Conservation (phyloP, 1,284 basidiomycete species). For the Dichomitus squalens region DNA sequence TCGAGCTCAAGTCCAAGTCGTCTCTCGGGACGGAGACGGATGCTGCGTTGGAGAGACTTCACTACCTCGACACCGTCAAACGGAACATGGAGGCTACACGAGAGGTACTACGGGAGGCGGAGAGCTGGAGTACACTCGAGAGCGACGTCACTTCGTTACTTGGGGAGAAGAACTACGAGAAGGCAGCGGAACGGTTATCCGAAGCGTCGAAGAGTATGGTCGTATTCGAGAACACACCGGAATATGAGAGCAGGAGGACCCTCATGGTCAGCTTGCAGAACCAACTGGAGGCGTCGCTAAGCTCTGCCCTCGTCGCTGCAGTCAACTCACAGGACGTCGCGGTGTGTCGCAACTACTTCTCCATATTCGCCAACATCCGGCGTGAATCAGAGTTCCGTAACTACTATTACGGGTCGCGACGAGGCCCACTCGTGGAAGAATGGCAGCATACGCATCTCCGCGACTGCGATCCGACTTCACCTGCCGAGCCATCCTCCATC, state of each 20-base stretch:
- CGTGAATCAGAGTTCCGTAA: constrained; percentile 88
- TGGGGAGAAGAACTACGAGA: constrained; percentile 75
- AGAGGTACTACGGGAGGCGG: constrained; percentile 86
- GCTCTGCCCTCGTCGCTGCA: constrained; percentile 82
- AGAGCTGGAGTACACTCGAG: constrained; percentile 93
- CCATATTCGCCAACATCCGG: constrained; percentile 88
- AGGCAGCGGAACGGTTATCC: constrained; percentile 85
- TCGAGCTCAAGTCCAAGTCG: constrained; percentile 53
- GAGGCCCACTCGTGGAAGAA: constrained; percentile 59
- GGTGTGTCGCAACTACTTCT: constrained; percentile 77
- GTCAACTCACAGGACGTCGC: constrained; percentile 76
- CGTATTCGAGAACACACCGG: constrained; percentile 87
- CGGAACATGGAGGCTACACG: constrained; percentile 83
- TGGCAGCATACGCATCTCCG: constrained; percentile 66
- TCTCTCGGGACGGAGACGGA: constrained; percentile 56
- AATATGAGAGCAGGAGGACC: constrained; percentile 82
- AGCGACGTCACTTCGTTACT: constrained; percentile 85
- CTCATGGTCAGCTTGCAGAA: constrained; percentile 92
- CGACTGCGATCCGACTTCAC: constrained; percentile 46
- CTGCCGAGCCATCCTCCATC: constrained; percentile 28
- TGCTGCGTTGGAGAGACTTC: constrained; percentile 71
- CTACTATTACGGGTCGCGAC: constrained; percentile 88
- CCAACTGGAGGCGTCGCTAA: constrained; percentile 88
- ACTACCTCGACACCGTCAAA: constrained; percentile 82
- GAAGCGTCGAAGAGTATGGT: constrained; percentile 88